Evolutionary conservation across 345 rosid genomes (phyloP), one percentile per base, ranked within the genome.

Genomic region (Theobroma cacao): DNA sequence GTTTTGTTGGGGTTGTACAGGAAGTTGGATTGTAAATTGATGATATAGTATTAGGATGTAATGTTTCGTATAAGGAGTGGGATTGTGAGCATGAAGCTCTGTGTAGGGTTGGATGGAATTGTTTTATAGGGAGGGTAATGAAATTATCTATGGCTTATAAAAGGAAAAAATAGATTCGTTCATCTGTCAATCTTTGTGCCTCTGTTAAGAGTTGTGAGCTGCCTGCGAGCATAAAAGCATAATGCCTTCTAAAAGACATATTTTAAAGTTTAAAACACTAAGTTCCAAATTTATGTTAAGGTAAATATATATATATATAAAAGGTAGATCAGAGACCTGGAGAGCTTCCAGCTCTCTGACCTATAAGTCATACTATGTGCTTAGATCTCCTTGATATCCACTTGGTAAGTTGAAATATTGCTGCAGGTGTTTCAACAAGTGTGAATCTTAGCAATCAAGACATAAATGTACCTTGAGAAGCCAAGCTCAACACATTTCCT

Each of bases 161-260:
- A n/a, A n/a, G n/a, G n/a, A n/a, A n/a, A n/a, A n/a, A n/a, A n/a
- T 18, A 48, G 59, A 45, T 14, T 15, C 15, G 13, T 68, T 45
- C 70, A n/a, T 38, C 55, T 7, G 73, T 28, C 22, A 26, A 45
- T 45, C 73, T 68, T 43, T 10, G 14, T 26, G 13, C 8, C 43
- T 45, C 31, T 26, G 55, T 68, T 67, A 45, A 45, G 53, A 43
- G 6, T 68, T 24, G 12, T 7, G 4, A 24, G 53, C 17, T 47
- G 45, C 20, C 74, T 28, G 58, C 30, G 58, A 41, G 56, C 14
- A 70, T 70, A 7, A 47, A 47, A 70, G 58, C 74, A 48, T 28
- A 70, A 31, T 48, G 74, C 26, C 74, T 70, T 48, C 26, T 70
- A n/a, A 41, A 20, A 67, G 34, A 67, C 72, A 20, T 31, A 20